Evolutionary conservation across 2,329 filamentous ascomycete species (phyloP).

Genomic region (Hortaea sp.): DNA sequence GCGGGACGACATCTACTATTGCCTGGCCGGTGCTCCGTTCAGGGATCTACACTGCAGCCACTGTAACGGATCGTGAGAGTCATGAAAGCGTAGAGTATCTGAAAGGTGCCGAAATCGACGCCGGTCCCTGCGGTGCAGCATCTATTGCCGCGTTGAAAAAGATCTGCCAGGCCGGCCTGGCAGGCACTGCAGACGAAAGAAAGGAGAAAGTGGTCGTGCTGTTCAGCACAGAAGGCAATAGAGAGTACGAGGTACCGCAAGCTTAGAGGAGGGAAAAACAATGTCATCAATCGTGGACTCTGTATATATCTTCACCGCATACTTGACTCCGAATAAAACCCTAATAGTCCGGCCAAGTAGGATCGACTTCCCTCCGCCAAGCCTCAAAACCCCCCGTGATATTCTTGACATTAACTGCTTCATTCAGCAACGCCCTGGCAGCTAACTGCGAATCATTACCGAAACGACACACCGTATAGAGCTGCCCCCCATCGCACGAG

Average conservation of each 20-base stretch:
- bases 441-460: conserved; percentile 73
- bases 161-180: conserved; percentile 26
- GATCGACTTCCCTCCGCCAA: conserved; percentile 62
- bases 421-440: conserved; percentile 51
- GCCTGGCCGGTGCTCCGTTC: conserved; percentile 52
- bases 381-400: conserved; percentile 61
- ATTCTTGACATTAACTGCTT: conserved; percentile 55
- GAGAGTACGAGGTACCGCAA: conserved; percentile 36
- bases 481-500: conserved; percentile 33
- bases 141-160: conserved; percentile 47
- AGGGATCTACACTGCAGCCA: conserved; percentile 51
- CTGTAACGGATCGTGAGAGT: conserved; percentile 52
- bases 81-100: conserved; percentile 51
- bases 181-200: conserved; percentile 26
- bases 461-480: conserved; percentile 56
- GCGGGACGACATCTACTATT: conserved; percentile 55
- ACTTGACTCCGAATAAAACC: too few relatives aligned
- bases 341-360: conserved; percentile 46
- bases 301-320: too few relatives aligned
- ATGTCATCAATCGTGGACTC: too few relatives aligned
- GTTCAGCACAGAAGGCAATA: conserved; percentile 54
- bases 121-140: conserved; percentile 56
- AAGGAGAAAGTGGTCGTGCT: conserved; percentile 51
- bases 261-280: too few relatives aligned
- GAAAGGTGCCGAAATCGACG: conserved; percentile 34